Base-by-base conservation (phyloP, 345 rosid species). In the Euphorbia peplus region DNA sequence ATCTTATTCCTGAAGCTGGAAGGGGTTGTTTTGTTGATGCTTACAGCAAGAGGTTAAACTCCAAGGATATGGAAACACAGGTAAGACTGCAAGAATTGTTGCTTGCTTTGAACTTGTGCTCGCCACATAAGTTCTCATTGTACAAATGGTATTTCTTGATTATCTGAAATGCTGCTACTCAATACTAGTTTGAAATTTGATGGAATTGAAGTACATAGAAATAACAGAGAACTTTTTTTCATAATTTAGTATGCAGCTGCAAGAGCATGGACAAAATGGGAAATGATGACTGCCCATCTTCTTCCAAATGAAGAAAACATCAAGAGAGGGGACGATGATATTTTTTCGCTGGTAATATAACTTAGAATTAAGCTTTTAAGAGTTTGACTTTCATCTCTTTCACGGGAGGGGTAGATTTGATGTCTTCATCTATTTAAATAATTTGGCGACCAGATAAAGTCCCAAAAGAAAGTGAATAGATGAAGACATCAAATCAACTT, bases 211-310 rank as follows among this genome's bases (percentile, higher is more conserved):
- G 19, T 50, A 12, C 28, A 39, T 53, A 41, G 37, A 55, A 57
- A 35, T 42, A 55, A 56, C 54, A 42, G 24, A 14, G 22, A 39
- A 41, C 14, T 70, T 55, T 25, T 61, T 59, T 2, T 68, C 60
- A 22, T 71, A 47, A 51, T 83, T 72, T 73, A 91, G 98, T 84
- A 79, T 87, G 95, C 88, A 77, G 96, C 98, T 70, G 96, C 96
- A 50, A 87, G 96, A 81, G 88, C 90, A 46, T 93, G 98, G 98
- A 93, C 97, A 37, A 93, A 75, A 72, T 93, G 98, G 98, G 98
- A 93, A 79, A 88, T 91, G 98, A 86, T 86, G 95, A 93, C 98
- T 67, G 88, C 93, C 42, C 83, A 93, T 84, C 96, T 93, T 76
- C 76, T 73, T 70, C 95, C 85, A 63, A 84, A 85, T 83, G 88